Base-by-base conservation (phyloP, 1,139 yeast species). In the Sugiyamaella castrensis region DNA sequence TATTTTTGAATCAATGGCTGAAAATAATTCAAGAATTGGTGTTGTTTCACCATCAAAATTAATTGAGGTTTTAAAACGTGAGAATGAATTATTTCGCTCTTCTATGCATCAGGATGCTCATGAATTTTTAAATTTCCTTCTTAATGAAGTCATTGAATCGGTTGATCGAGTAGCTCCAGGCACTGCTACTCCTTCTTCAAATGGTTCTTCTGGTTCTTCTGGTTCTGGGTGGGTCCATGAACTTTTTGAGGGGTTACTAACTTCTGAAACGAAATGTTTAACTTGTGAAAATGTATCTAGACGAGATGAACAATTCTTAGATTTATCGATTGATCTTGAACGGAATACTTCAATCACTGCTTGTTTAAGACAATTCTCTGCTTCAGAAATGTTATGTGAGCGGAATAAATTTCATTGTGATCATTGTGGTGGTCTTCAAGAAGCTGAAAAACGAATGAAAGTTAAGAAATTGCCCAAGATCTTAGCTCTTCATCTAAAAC, bases 91-190 rank as follows among this genome's bases (percentile, higher is more conserved):
- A 57, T 92, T 92, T 65, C 75, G 96, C 54, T 86, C 89, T 53
- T 82, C 86, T 46, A 89, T 91, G 96, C 98, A 92, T 66, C 98
- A 92, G 64, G 98, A 92, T 72, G 97, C 98, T 2, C 98, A 92
- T 68, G 98, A 92, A 66, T 92, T 92, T 66, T 77, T 89, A 64
- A 91, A 91, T 66, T 91, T 87, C 62, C 68, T 91, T 57, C 74
- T 92, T 47, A 92, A 92, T 67, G 87, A 83, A 56, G 79, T 87
- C 29, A 81, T 89, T 51, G 98, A 92, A 57, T 75, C 79, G 33
- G 68, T 87, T 30, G 81, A 79, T 58, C 47, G 53, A 13, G 36
- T 53, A 27, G 29, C 50, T 8, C 35, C 52, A 35, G 54, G 50
- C 53, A 49, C 40, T 48, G 37, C 42, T n/a, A 24, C 36, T 30